phyloP scores from a whole-genome alignment of 2,329 filamentous ascomycete species.

The Cyphellophora europaea region DNA sequence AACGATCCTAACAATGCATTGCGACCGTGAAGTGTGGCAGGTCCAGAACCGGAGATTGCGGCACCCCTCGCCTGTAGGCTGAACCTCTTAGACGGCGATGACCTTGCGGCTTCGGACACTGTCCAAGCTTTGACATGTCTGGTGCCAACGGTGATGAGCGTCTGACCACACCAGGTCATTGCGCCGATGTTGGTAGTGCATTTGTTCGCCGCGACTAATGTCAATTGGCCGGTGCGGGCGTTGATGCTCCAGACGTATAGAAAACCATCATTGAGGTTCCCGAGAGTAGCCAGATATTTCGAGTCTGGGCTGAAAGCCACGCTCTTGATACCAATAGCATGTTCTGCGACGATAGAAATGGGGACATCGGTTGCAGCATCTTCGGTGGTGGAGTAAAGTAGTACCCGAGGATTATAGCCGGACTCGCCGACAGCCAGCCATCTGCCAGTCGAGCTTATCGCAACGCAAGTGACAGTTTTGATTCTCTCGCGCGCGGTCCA shows the following conservation, averaged over 20 bases:
- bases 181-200: conserved; percentile 79
- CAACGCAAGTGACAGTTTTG: conserved; percentile 86
- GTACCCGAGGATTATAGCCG: conserved; percentile 81
- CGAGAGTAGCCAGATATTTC: conserved; percentile 77
- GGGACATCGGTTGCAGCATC: conserved; percentile 74
- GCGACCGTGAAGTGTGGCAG: conserved; percentile 69
- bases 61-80: conserved; percentile 24
- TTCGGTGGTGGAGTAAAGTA: conserved; percentile 73
- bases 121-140: conserved; percentile 92
- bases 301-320: conserved; percentile 86
- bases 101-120: conserved; percentile 37
- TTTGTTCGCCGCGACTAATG: conserved; percentile 76
- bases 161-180: conserved; percentile 85
- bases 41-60: conserved; percentile 33
- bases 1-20: conserved; percentile 79
- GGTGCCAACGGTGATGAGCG: conserved; percentile 75
- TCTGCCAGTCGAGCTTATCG: conserved; percentile 76
- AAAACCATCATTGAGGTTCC: conserved; percentile 84
- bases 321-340: conserved; percentile 78
- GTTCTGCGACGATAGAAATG: conserved; percentile 76
- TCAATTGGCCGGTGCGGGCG: conserved; percentile 68
- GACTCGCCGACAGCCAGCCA: conserved; percentile 92
- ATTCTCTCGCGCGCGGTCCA: conserved; percentile 88
- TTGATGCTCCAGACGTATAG: conserved; percentile 86
- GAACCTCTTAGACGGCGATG: conserved; percentile 58